phyloP scores from a whole-genome alignment of 331 rosid species.

The Malus hybrid region DNA sequence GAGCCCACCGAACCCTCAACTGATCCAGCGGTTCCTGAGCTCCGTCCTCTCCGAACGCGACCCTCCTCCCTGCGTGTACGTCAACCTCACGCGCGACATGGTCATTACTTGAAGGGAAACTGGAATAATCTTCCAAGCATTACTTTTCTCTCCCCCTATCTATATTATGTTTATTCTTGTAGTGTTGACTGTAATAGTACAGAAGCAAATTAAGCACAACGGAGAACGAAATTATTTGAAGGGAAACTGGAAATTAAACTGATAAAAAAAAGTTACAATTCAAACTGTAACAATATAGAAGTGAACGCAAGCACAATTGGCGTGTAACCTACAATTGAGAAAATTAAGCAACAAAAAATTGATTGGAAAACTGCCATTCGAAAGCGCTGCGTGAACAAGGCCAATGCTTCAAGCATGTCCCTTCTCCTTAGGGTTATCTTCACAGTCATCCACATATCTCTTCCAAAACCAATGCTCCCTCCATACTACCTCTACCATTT shows the following conservation, averaged over 20 bases:
- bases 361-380: neutral
- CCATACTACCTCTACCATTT: slow-evolving; percentile 68
- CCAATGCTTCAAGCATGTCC: neutral
- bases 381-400: neutral
- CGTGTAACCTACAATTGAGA: neutral
- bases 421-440: neutral
- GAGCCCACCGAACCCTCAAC: no score
- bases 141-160: neutral
- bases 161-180: neutral
- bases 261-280: neutral
- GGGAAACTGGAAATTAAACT: neutral
- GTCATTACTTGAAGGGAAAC: no score
- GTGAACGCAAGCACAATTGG: no score
- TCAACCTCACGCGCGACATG: no score
- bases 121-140: neutral
- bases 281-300: neutral
- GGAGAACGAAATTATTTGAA: neutral
- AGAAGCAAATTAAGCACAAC: neutral
- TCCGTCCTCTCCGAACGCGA: no score
- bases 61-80: no score
- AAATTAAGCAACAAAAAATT: neutral
- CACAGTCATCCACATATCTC: slow-evolving; percentile 36
- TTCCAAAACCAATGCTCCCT: slow-evolving; percentile 75
- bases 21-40: no score
- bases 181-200: neutral